Conservation (phyloP, 139 green algal genomes). For the Chlamydomonas sp. region DNA sequence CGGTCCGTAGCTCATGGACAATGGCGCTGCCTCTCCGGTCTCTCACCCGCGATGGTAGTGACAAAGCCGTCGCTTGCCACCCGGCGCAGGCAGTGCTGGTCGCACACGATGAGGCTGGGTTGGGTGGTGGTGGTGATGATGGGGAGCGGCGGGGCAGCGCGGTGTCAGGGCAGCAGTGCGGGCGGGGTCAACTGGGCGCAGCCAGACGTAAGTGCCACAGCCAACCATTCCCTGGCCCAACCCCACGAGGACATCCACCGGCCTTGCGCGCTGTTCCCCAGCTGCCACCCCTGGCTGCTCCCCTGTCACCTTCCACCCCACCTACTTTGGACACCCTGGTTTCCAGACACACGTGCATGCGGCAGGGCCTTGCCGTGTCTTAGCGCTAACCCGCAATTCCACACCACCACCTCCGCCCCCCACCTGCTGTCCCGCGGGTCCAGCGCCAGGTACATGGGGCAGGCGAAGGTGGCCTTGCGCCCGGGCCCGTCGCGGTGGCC, state of each 20-base stretch:
- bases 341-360: too few relatives aligned
- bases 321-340: too few relatives aligned
- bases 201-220: background rate
- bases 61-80: slow-evolving; percentile 34
- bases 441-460: slow-evolving; percentile 31
- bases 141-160: too few relatives aligned
- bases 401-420: background rate
- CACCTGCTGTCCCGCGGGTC: slow-evolving; percentile 30
- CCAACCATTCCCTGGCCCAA: too few relatives aligned
- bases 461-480: slow-evolving; percentile 32
- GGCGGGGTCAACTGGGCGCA: background rate
- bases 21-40: background rate
- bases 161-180: background rate
- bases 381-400: background rate
- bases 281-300: too few relatives aligned
- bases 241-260: too few relatives aligned
- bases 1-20: too few relatives aligned
- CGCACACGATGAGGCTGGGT: slow-evolving; percentile 14
- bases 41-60: slow-evolving; percentile 18
- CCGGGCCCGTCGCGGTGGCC: slow-evolving; percentile 27
- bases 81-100: slow-evolving; percentile 35
- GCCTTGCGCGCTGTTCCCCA: too few relatives aligned
- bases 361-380: too few relatives aligned
- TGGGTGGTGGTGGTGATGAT: too few relatives aligned
- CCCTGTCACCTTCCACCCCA: too few relatives aligned